Conservation (phyloP, 371 early-diverging fungal genomes). For the Dentiscutata heterogama region DNA sequence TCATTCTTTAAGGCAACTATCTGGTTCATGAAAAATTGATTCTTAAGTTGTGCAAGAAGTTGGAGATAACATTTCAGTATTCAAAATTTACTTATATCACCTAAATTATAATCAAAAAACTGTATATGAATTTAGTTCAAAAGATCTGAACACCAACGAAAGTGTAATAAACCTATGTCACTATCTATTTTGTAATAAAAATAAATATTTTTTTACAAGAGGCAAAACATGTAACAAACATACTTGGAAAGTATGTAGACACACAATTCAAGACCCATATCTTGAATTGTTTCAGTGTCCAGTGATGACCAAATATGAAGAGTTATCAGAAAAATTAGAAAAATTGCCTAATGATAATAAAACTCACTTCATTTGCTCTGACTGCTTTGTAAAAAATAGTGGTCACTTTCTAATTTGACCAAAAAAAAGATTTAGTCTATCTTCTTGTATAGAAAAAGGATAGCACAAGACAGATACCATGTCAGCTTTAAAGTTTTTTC, state of each 20-base stretch:
- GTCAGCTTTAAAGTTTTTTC: no score
- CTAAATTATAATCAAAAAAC: not conserved
- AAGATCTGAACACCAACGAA: not conserved
- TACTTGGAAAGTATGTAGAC: not conserved
- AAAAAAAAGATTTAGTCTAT: no score
- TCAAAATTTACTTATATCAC: not conserved
- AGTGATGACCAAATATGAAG: not conserved
- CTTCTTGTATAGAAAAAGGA: not conserved
- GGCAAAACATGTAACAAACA: not conserved
- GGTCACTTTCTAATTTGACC: not conserved
- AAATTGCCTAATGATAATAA: no score
- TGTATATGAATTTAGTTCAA: not conserved
- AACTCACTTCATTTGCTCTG: not conserved
- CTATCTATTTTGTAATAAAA: conserved; percentile 10
- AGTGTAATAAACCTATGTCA: not conserved
- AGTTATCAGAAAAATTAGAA: no score
- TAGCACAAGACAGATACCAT: no score
- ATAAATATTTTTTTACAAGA: conserved; percentile 17
- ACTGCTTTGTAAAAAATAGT: conserved; percentile 6
- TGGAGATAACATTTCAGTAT: not conserved
- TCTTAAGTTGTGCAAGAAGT: not conserved
- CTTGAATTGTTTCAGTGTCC: not conserved
- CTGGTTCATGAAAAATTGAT: conserved; percentile 12
- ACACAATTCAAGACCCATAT: not conserved
- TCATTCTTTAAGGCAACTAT: not conserved